These are phyloP conservation scores for Metarhizium brunneum DNA, from an alignment of 2,329 filamentous ascomycete species.

Conservation along the genomic window DNA sequence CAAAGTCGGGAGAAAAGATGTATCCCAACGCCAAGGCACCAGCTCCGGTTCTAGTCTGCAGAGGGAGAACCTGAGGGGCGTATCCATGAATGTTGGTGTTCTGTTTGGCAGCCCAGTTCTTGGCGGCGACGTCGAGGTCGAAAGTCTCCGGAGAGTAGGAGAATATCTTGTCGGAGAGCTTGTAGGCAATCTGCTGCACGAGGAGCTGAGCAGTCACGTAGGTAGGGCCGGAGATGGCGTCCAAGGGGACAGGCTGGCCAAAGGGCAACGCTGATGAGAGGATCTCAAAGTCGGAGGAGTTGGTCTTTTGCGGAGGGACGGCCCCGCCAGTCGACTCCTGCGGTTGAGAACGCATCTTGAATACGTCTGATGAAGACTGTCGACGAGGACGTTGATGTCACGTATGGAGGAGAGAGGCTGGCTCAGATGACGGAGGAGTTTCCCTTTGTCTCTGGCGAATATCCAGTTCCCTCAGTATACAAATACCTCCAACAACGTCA, in stretches of 20 bases:
- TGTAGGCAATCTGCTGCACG: slow-evolving; percentile 92
- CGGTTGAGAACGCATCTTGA: slow-evolving; percentile 25
- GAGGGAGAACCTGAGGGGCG: slow-evolving; percentile 63
- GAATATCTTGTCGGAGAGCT: slow-evolving; percentile 94
- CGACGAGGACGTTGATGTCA: not conserved
- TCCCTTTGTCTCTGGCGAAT: not conserved
- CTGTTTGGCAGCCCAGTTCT: slow-evolving; percentile 60
- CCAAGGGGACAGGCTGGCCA: slow-evolving; percentile 43
- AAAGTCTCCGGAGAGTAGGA: slow-evolving; percentile 93
- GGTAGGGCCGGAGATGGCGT: slow-evolving; percentile 70
- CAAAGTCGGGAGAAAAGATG: slow-evolving; percentile 95
- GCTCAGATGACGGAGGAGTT: not conserved
- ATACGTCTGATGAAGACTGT: not conserved
- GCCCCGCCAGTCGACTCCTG: slow-evolving; percentile 27
- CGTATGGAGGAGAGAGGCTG: not conserved
- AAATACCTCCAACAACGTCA: not conserved
- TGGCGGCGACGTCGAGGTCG: slow-evolving; percentile 76
- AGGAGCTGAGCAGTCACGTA: slow-evolving; percentile 91
- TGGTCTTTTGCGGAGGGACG: slow-evolving; percentile 14
- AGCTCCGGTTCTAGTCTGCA: slow-evolving; percentile 83
- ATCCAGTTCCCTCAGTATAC: not conserved
- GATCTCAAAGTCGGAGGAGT: slow-evolving; percentile 23
- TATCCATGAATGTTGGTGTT: slow-evolving; percentile 78
- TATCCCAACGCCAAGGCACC: slow-evolving; percentile 90
- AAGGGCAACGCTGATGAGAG: slow-evolving; percentile 47